phyloP scores from a whole-genome alignment of 768 basidiomycete genomes.

The Lactarius sanguifluus region DNA sequence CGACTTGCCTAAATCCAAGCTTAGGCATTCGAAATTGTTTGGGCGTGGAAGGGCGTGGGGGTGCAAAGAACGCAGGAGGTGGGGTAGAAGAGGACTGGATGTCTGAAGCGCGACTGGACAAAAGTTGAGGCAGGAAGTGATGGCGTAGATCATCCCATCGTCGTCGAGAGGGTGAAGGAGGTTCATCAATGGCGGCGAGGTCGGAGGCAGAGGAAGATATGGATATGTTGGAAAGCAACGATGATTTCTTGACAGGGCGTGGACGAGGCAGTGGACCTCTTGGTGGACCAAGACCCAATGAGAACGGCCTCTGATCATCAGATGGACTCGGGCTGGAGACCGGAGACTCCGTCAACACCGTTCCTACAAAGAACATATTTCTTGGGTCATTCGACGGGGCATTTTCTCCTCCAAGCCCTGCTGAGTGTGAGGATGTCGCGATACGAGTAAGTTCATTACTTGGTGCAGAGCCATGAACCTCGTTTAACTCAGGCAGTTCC shows the following conservation, averaged over 20 bases:
- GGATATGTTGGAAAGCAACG: slow-evolving; percentile 24
- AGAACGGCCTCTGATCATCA: slow-evolving; percentile 14
- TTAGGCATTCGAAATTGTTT: slow-evolving; percentile 46
- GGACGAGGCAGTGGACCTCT: slow-evolving; percentile 5
- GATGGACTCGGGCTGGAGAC: slow-evolving; percentile 13
- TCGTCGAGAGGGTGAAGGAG: slow-evolving; percentile 39
- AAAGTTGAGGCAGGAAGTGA: slow-evolving; percentile 46
- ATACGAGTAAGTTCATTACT: slow-evolving; percentile 4
- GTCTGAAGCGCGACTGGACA: slow-evolving; percentile 24
- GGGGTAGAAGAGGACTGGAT: slow-evolving; percentile 31
- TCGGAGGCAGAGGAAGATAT: slow-evolving; percentile 20
- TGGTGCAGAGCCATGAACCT: slow-evolving; percentile 2
- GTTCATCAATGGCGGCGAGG: slow-evolving; percentile 2
- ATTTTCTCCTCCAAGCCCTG: background rate
- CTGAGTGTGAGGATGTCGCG: slow-evolving; percentile 2
- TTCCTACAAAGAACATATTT: slow-evolving; percentile 7
- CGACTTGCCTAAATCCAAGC: slow-evolving; percentile 61
- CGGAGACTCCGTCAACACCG: slow-evolving; percentile 15
- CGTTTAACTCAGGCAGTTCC: background rate
- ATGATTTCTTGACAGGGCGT: slow-evolving; percentile 27
- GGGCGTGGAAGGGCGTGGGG: slow-evolving; percentile 27
- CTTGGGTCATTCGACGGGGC: slow-evolving; percentile 3
- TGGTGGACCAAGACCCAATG: background rate
- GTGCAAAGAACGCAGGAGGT: slow-evolving; percentile 1
- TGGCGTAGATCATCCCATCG: slow-evolving; percentile 58